These are phyloP conservation scores for Populus simonii DNA, from an alignment of 345 rosid genomes.

Conservation along the genomic window DNA sequence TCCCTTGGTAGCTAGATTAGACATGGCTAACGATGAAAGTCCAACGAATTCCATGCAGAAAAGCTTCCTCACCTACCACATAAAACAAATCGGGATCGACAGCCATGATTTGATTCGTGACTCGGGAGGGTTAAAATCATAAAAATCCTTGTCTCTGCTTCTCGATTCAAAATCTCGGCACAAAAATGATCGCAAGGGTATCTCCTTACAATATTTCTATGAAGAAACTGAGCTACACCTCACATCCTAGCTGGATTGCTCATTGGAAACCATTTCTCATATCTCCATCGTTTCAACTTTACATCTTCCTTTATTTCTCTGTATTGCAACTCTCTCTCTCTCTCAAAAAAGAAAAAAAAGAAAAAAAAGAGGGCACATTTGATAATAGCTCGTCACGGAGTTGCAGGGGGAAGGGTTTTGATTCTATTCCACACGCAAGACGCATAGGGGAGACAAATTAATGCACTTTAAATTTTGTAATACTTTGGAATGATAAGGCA, in stretches of 20 bases:
- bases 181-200: background rate
- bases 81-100: background rate
- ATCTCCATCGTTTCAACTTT: conserved; percentile 6
- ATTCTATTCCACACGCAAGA: background rate
- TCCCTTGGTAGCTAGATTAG: background rate
- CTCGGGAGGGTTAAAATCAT: background rate
- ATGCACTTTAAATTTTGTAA: background rate
- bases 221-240: conserved; percentile 3
- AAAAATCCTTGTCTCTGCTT: background rate
- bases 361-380: background rate
- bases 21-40: background rate
- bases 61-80: background rate
- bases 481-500: background rate
- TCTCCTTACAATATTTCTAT: background rate
- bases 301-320: background rate
- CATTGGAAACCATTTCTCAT: background rate
- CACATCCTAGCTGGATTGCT: conserved; percentile 19
- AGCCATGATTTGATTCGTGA: conserved; percentile 3
- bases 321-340: background rate
- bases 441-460: background rate
- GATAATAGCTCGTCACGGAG: background rate
- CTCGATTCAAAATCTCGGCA: conserved; percentile 6
- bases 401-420: background rate
- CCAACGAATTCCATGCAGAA: background rate
- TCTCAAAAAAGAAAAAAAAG: background rate